Evolutionary conservation across 2,329 filamentous ascomycete species (phyloP).

Genomic region (Daldinia sp.): DNA sequence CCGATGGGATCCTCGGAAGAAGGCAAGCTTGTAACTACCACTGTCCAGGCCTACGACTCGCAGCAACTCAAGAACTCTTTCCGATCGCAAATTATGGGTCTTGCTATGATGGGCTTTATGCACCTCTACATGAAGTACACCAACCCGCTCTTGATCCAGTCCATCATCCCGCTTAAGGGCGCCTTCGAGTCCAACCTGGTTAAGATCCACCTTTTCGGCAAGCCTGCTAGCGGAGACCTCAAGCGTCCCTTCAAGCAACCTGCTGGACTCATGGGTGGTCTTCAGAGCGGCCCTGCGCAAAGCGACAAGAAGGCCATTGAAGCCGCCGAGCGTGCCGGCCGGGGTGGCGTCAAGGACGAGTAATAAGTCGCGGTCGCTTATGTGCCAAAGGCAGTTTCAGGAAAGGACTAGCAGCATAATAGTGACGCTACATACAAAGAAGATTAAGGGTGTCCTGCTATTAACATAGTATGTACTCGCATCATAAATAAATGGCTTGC

Average conservation of each 20-base stretch:
- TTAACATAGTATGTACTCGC: not conserved
- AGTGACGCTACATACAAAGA: not conserved
- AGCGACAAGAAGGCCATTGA: slow-evolving; percentile 92
- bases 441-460: not conserved
- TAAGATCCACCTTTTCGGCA: slow-evolving; percentile 92
- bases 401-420: not conserved
- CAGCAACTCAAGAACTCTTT: slow-evolving; percentile 84
- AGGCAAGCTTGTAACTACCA: slow-evolving; percentile 95
- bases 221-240: slow-evolving; percentile 87
- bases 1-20: slow-evolving; percentile 94
- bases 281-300: slow-evolving; percentile 78
- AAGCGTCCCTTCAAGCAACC: slow-evolving; percentile 94
- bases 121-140: slow-evolving; percentile 99
- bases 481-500: slow-evolving; percentile 15
- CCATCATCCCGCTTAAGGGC: slow-evolving; percentile 96
- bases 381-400: slow-evolving; percentile 2
- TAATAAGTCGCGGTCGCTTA: slow-evolving; percentile 49
- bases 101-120: slow-evolving; percentile 99
- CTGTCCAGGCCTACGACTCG: slow-evolving; percentile 92
- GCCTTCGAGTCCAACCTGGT: slow-evolving; percentile 94
- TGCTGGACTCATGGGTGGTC: slow-evolving; percentile 82
- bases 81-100: slow-evolving; percentile 92
- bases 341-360: slow-evolving; percentile 76
- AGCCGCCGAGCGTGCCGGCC: slow-evolving; percentile 77
- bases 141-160: slow-evolving; percentile 98